These are phyloP conservation scores for Plectosphaerella cucumerina DNA, from an alignment of 2,329 filamentous ascomycete genomes.

Conservation along the genomic window DNA sequence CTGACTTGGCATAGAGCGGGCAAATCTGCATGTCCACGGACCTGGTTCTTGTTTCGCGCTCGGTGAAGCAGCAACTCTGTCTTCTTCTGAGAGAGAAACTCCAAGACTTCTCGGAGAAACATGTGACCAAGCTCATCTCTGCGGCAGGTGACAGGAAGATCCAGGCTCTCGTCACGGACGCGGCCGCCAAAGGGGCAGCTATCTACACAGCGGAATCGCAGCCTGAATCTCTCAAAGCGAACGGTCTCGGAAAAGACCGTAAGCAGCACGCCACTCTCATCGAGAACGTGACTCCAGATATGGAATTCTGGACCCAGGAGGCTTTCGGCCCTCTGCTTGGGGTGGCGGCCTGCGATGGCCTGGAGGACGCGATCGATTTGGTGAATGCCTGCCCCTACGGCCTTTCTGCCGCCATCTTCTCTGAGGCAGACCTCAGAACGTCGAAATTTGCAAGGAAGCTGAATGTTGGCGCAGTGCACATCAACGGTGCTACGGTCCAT, in stretches of 20 bases:
- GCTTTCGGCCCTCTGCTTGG: conserved; percentile 15
- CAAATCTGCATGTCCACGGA: not conserved
- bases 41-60: not conserved
- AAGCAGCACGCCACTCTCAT: conserved; percentile 5
- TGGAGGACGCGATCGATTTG: conserved; percentile 12
- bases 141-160: not conserved
- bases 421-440: conserved; percentile 4
- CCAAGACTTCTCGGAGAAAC: not conserved
- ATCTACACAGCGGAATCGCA: not conserved
- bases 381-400: conserved; percentile 13
- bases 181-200: not conserved
- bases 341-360: conserved; percentile 5
- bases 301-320: conserved; percentile 13
- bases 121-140: not conserved
- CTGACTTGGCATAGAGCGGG: not conserved
- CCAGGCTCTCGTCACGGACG: not conserved
- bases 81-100: not conserved
- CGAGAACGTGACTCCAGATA: conserved; percentile 10
- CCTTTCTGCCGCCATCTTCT: conserved; percentile 14
- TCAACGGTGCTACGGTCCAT: conserved; percentile 16
- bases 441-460: conserved; percentile 8
- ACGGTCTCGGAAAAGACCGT: not conserved
- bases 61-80: not conserved
- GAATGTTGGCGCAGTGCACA: conserved; percentile 14
- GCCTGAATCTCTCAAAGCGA: not conserved